Evolutionary conservation across 305 asterid species (phyloP), one percentile per base, ranked within the genome.

Genomic region (Euphrasia arctica): DNA sequence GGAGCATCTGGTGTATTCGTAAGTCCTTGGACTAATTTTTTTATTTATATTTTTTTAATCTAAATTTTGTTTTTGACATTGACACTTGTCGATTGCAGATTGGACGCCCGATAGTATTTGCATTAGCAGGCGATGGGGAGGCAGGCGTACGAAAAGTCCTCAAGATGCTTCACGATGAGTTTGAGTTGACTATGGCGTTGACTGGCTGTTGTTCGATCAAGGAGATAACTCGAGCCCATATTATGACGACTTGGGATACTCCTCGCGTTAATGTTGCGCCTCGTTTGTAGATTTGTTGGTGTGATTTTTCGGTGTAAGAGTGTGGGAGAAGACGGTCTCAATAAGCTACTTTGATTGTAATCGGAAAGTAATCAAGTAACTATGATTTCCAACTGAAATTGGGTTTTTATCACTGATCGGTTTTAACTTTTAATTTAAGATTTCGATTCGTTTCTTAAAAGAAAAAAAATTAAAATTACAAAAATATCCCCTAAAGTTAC

Each of bases 1-100:
- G 95, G 97, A 51, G 91, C 97, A 67, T 82, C 93, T 1, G 95
- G 91, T 72, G 85, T 89, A 67, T 89, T 89, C 62, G 93, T 86
- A 84, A 83, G 96, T 77, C 27, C 63, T 29, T 9, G 13, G 14
- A 1, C 10, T 2, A 45, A 45, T 10, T 12, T 55, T 5, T 54
- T 9, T 22, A 45, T 18, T 18, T 18, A 18, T 18, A 7, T 1
- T 25, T 54, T 25, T 54, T 8, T 54, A 18, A 18, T 18, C 5
- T 15, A 50, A 50, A 27, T 29, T 1, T 56, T 10, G 9, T 56
- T 28, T 32, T 32, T n/a, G 14, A 45, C 51, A 13, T 29, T n/a
- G 22, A 4, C 10, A 8, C 7, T 39, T 22, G 12, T 49, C 31
- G 1, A 12, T 41, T 9, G 18, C 73, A 89, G 97, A 82, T 90